Conservation (phyloP, 805 yeast species). For the Yamadazyma nakazawae region DNA sequence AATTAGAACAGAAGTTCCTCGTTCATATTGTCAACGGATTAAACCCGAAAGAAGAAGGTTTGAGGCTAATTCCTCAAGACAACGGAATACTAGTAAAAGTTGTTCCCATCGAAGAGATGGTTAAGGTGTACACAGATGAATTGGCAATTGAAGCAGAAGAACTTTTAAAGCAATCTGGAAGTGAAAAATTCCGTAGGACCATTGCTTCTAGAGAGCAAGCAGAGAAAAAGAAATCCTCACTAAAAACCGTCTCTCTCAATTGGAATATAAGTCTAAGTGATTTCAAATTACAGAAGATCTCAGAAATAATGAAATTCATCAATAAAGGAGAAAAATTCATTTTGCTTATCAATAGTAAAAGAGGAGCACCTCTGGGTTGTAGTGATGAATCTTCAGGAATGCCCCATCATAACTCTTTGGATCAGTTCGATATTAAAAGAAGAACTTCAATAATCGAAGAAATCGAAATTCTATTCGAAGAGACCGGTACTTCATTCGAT, state of each 20-base stretch:
- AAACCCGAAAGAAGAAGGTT: constrained; percentile 16
- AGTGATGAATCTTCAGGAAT: constrained; percentile 5
- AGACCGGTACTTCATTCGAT: constrained; percentile 26
- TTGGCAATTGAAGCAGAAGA: constrained; percentile 30
- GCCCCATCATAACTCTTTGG: neutral
- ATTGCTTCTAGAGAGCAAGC: constrained; percentile 26
- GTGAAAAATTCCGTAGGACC: constrained; percentile 27
- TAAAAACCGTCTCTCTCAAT: constrained; percentile 28
- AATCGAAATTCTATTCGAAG: constrained; percentile 26
- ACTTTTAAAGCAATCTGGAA: constrained; percentile 32
- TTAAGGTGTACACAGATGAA: constrained; percentile 27
- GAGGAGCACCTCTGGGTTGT: constrained; percentile 4
- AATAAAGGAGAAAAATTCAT: constrained; percentile 31
- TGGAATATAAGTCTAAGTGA: constrained; percentile 41
- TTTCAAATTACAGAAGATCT: constrained; percentile 34
- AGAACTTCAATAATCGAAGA: constrained; percentile 28
- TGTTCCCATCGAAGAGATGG: constrained; percentile 29
- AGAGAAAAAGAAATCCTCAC: constrained; percentile 35
- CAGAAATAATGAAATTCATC: constrained; percentile 31
- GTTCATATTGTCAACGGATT: constrained; percentile 31
- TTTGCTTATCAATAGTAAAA: constrained; percentile 1
- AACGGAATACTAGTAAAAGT: constrained; percentile 17
- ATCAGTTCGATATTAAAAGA: constrained; percentile 20
- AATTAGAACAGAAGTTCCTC: constrained; percentile 21
- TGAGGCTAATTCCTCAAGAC: constrained; percentile 8